A percentile compares a stretch with the other conserved stretches of the same genome.
phyloP scores from a whole-genome alignment of 352 stramenopile genomes.

The Phytophthora multivora region DNA sequence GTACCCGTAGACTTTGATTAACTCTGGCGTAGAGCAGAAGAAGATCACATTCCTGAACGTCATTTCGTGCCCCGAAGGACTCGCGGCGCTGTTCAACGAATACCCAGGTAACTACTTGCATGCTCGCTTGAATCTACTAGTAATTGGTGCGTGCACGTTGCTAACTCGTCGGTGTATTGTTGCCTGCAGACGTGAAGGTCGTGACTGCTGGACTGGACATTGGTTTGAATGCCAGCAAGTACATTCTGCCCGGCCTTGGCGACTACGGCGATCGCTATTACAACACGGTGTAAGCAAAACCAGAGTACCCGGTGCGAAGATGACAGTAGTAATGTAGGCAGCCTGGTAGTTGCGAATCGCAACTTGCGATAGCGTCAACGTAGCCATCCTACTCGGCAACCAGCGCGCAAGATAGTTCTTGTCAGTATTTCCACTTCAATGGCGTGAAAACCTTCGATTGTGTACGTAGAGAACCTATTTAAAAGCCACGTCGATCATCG shows the following conservation, averaged over 20 bases:
- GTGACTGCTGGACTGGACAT: slow-evolving; percentile 83
- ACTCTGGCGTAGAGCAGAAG: slow-evolving; percentile 82
- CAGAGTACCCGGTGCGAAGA: neutral
- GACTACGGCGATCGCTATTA: slow-evolving; percentile 97
- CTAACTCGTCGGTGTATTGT: neutral
- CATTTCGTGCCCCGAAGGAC: slow-evolving; percentile 92
- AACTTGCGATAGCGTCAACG: slow-evolving; percentile 6
- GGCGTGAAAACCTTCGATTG: slow-evolving; percentile 13
- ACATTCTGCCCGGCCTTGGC: slow-evolving; percentile 95
- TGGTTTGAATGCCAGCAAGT: slow-evolving; percentile 94
- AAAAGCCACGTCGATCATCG: neutral
- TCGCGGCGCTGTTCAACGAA: slow-evolving; percentile 70
- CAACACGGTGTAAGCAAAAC: slow-evolving; percentile 52
- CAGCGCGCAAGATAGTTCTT: slow-evolving; percentile 9
- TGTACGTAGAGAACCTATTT: slow-evolving; percentile 9
- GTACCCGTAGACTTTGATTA: slow-evolving; percentile 66
- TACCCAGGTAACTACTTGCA: slow-evolving; percentile 60
- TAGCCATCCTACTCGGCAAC: neutral
- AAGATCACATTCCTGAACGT: slow-evolving; percentile 97
- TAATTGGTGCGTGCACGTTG: neutral
- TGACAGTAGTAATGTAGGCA: slow-evolving; percentile 16
- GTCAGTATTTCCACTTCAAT: slow-evolving; percentile 16
- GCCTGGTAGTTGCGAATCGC: slow-evolving; percentile 10
- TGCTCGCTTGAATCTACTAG: neutral
- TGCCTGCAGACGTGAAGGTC: slow-evolving; percentile 59